Evolutionary conservation across 306 rosid genomes (phyloP), one percentile per base, ranked within the genome.

Genomic region (Abrus precatorius): DNA sequence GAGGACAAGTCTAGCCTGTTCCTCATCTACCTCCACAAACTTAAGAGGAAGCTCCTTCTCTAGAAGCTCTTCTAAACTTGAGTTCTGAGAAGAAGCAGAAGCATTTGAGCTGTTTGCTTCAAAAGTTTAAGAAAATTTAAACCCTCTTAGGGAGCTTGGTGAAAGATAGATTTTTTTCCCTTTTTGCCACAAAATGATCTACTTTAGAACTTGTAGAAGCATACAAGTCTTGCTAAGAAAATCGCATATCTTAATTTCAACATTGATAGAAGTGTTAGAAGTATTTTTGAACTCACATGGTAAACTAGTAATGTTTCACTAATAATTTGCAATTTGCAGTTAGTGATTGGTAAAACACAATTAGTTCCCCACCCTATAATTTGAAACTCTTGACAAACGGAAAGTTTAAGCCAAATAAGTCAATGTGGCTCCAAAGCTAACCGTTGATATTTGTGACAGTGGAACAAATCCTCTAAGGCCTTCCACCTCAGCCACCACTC

Each of bases 21-120:
- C 99, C 85, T 91, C 91, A 78, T 95, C 99, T 76, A 95, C 99
- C 90, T 93, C 98, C 84, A 95, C 96, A 85, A 95, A 95, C 88
- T 95, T 95, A 30, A 95, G 91, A 80, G 99, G 99, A 83, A 95
- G 56, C 71, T 93, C 98, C 82, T 85, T 90, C 7, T 82, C 97
- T 54, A 93, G 84, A 83, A 95, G 93, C 74, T 95, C 99, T 77
- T 95, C 99, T 43, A 93, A 92, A n/a, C 86, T 57, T 64, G 91
- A 72, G 92, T 89, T 88, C 99, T 95, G 73, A 65, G 11, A 75
- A 28, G 78, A 73, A 70, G 52, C 38, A 59, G 20, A 33, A 56
- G 12, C 49, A 62, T 84, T 66, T 28, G 28, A 45, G 65, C 44
- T 66, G 63, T 41, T 13, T 4, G 9, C 74, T 53, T 63, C 38